Evolutionary conservation across 371 early-diverging fungal genomes (phyloP).

Genomic region (Mucor ambiguus): DNA sequence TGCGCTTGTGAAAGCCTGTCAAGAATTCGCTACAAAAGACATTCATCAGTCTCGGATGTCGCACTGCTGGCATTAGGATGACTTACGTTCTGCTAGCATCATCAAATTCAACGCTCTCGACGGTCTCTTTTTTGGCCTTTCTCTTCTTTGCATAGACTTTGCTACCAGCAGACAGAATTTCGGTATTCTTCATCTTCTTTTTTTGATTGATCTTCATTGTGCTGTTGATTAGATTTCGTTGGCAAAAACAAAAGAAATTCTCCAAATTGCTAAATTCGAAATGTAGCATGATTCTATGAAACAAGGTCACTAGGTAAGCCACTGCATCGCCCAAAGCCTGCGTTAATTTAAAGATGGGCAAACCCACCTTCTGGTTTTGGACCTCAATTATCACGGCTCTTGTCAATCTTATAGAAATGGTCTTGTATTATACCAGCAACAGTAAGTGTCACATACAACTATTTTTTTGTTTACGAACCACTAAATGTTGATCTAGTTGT

Average conservation of each 20-base stretch:
- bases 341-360: background rate
- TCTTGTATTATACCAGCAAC: slow-evolving; percentile 32
- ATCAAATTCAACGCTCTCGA: slow-evolving; percentile 69
- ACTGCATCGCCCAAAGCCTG: background rate
- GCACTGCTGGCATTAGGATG: background rate
- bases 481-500: slow-evolving; percentile 39
- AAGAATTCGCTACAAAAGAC: slow-evolving; percentile 58
- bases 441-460: slow-evolving; percentile 4
- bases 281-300: background rate
- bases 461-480: background rate
- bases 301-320: slow-evolving; percentile 13
- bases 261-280: background rate
- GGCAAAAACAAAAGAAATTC: slow-evolving; percentile 3
- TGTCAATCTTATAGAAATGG: slow-evolving; percentile 10
- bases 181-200: slow-evolving; percentile 53
- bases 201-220: slow-evolving; percentile 17
- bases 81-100: slow-evolving; percentile 63
- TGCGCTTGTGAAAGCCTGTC: slow-evolving; percentile 85
- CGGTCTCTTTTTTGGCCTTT: slow-evolving; percentile 60
- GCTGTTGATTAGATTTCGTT: background rate
- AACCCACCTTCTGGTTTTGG: background rate
- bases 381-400: background rate
- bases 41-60: background rate
- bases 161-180: slow-evolving; percentile 67
- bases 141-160: slow-evolving; percentile 76